phyloP scores from a whole-genome alignment of 2,329 filamentous ascomycete species.

The Botryotinia narcissicola region DNA sequence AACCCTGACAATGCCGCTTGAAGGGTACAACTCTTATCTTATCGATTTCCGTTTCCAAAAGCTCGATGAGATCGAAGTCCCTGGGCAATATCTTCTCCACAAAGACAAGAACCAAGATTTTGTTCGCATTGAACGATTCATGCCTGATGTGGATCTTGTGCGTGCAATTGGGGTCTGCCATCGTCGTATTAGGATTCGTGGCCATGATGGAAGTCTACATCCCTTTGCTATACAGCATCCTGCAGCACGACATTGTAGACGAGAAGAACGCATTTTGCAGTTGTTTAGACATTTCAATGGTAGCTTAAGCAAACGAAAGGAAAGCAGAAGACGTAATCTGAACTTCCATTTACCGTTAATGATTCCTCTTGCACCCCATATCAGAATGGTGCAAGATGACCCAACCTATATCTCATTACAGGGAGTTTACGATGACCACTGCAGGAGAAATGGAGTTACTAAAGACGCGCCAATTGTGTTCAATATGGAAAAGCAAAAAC shows the following conservation, averaged over 20 bases:
- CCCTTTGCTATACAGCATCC: conserved; percentile 96
- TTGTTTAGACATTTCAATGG: conserved; percentile 98
- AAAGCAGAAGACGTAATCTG: conserved; percentile 86
- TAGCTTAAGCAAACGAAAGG: conserved; percentile 86
- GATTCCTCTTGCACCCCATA: conserved; percentile 91
- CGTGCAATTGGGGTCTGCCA: conserved; percentile 89
- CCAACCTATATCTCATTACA: conserved; percentile 91
- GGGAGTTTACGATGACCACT: conserved; percentile 94
- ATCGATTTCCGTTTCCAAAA: conserved; percentile 97
- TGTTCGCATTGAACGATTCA: conserved; percentile 92
- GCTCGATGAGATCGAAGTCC: conserved; percentile 97
- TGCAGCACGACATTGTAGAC: conserved; percentile 83
- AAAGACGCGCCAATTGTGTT: conserved; percentile 96
- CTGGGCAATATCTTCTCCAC: conserved; percentile 93
- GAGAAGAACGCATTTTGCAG: conserved; percentile 93
- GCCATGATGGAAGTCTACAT: conserved; percentile 96
- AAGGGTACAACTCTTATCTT: conserved; percentile 83
- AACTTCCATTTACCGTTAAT: conserved; percentile 96
- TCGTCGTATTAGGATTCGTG: conserved; percentile 89
- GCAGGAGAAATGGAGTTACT: conserved; percentile 77
- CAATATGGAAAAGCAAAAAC: conserved; percentile 89
- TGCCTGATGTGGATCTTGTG: conserved; percentile 91
- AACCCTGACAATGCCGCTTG: conserved; percentile 49
- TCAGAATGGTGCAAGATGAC: conserved; percentile 94
- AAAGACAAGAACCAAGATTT: conserved; percentile 99